Evolutionary conservation across 2,329 filamentous ascomycete genomes (phyloP).

Genomic region (Fusarium verticillioides): DNA sequence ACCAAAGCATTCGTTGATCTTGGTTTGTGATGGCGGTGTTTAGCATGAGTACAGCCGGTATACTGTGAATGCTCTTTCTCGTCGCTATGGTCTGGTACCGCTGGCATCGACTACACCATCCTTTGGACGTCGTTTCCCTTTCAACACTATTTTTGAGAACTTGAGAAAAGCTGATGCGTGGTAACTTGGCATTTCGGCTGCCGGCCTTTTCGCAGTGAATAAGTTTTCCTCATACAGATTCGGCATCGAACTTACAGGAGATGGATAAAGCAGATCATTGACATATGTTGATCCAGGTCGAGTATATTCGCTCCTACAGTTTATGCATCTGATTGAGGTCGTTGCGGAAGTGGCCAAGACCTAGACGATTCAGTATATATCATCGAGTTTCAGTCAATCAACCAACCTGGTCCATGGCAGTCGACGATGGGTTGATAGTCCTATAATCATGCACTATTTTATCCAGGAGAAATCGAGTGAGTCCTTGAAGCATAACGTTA

Average conservation of each 20-base stretch:
- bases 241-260: conserved; percentile 44
- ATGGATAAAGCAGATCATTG: conserved; percentile 86
- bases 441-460: conserved; percentile 82
- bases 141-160: conserved; percentile 94
- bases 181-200: conserved; percentile 61
- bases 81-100: conserved; percentile 90
- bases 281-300: conserved; percentile 82
- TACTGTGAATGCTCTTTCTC: conserved; percentile 82
- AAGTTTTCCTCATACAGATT: neutral
- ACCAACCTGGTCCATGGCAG: conserved; percentile 75
- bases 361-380: conserved; percentile 28
- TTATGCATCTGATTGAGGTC: conserved; percentile 82
- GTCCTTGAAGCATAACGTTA: conserved; percentile 83
- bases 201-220: conserved; percentile 55
- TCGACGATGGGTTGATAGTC: conserved; percentile 69
- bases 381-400: neutral
- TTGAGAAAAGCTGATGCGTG: conserved; percentile 80
- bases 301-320: conserved; percentile 87
- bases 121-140: conserved; percentile 85
- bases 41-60: conserved; percentile 88
- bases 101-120: conserved; percentile 93
- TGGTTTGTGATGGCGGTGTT: conserved; percentile 80
- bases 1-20: conserved; percentile 85
- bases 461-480: conserved; percentile 87
- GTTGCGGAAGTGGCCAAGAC: conserved; percentile 76